Conservation (phyloP, 371 early-diverging fungal genomes). For the Scutellospora calospora region DNA sequence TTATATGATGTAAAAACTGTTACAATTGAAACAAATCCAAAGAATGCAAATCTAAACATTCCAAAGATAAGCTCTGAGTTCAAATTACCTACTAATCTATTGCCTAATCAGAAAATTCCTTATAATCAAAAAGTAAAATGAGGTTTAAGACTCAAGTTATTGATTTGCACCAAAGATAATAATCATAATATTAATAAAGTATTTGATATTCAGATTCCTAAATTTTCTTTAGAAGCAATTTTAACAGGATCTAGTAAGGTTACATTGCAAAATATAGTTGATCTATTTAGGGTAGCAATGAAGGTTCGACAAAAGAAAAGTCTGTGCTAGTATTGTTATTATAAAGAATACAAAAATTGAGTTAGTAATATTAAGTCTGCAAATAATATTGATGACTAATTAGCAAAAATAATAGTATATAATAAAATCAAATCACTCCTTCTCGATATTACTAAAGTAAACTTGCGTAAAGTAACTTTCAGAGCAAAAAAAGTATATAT, state of each 20-base stretch:
- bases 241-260: conserved; percentile 32
- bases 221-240: conserved; percentile 30
- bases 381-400: conserved; percentile 20
- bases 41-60: no score
- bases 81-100: no score
- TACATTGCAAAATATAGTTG: conserved; percentile 23
- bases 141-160: no score
- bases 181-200: background rate
- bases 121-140: no score
- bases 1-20: no score
- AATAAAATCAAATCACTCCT: conserved; percentile 16
- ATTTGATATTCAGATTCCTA: conserved; percentile 39
- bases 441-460: conserved; percentile 20
- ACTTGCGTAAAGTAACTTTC: conserved; percentile 28
- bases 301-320: conserved; percentile 32
- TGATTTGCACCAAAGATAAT: background rate
- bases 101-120: no score
- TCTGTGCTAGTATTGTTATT: conserved; percentile 25
- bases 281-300: conserved; percentile 27
- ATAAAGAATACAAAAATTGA: conserved; percentile 11
- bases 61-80: no score
- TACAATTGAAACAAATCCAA: no score
- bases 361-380: conserved; percentile 1
- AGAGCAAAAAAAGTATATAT: conserved; percentile 41
- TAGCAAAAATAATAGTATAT: conserved; percentile 28